phyloP scores from a whole-genome alignment of 2,329 filamentous ascomycete genomes.

The Tolypocladium cylindrosporum region DNA sequence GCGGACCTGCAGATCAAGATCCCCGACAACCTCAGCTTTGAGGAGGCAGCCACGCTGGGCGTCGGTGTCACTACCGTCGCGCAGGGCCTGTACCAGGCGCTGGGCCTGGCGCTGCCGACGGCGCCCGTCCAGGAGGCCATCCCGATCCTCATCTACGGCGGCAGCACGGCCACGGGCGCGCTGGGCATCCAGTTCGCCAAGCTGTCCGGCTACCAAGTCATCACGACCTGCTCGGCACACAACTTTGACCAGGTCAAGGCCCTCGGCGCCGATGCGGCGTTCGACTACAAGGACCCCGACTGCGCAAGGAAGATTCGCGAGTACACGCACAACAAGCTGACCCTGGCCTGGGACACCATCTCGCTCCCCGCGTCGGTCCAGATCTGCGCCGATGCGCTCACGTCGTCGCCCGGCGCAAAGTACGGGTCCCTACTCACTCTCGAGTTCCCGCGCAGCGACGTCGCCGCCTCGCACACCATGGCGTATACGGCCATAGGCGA shows the following conservation, averaged over 20 bases:
- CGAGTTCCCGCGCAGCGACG: conserved; percentile 17
- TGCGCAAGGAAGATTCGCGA: conserved; percentile 11
- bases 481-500: conserved; percentile 31
- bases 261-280: conserved; percentile 29
- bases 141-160: conserved; percentile 33
- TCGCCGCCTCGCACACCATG: conserved; percentile 25
- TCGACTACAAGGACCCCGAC: conserved; percentile 27
- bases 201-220: conserved; percentile 25
- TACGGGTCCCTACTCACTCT: not conserved
- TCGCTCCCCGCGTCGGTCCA: conserved; percentile 11
- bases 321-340: conserved; percentile 12
- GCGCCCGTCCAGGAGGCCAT: conserved; percentile 6
- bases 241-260: conserved; percentile 28
- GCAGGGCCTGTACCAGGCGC: conserved; percentile 17
- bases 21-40: conserved; percentile 13
- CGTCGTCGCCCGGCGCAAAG: not conserved
- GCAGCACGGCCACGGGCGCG: conserved; percentile 30
- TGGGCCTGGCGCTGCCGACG: conserved; percentile 15
- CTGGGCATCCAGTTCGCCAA: conserved; percentile 32
- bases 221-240: conserved; percentile 30
- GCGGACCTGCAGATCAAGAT: conserved; percentile 12
- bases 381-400: conserved; percentile 23
- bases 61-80: conserved; percentile 15
- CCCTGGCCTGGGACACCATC: conserved; percentile 26
- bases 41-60: conserved; percentile 14